Conservation (phyloP, 106 monocot genomes). For the Dioscorea dumetorum region DNA sequence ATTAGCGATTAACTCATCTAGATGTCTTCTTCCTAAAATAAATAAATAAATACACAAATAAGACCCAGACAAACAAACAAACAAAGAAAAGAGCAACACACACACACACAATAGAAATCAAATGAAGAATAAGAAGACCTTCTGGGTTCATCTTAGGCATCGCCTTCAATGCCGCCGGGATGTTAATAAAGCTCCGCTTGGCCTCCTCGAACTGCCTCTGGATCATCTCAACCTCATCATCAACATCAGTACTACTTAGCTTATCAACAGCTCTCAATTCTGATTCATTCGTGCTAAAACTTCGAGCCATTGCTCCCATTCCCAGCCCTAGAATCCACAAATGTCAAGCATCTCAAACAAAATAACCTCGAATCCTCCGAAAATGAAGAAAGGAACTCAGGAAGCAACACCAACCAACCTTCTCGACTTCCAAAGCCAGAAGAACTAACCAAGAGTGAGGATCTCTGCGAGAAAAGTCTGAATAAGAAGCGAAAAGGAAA, state of each 20-base stretch:
- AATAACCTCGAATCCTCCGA: neutral
- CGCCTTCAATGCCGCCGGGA: conserved; percentile 54
- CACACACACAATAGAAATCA: conserved; percentile 1
- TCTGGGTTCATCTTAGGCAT: conserved; percentile 86
- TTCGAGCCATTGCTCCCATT: conserved; percentile 2
- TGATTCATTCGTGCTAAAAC: conserved; percentile 10
- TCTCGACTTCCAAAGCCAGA: neutral
- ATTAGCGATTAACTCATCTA: too few relatives aligned
- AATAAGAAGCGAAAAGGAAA: neutral
- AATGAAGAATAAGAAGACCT: conserved; percentile 29
- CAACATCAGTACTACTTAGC: neutral
- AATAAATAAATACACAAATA: too few relatives aligned
- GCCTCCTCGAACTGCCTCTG: conserved; percentile 61
- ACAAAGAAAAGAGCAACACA: too few relatives aligned
- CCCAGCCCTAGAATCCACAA: neutral
- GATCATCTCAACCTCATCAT: conserved; percentile 42
- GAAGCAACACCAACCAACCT: neutral
- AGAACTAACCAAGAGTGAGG: neutral
- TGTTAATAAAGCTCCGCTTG: conserved; percentile 60
- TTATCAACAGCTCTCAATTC: neutral
- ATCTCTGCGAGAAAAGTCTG: neutral
- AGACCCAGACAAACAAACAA: too few relatives aligned
- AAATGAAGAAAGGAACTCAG: neutral
- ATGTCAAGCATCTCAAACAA: neutral
- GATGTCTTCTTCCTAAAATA: neutral